A percentile compares a stretch with the other conserved stretches of the same genome.
Conservation (phyloP, 257 asterid genomes). For the Solanum rostratum region DNA sequence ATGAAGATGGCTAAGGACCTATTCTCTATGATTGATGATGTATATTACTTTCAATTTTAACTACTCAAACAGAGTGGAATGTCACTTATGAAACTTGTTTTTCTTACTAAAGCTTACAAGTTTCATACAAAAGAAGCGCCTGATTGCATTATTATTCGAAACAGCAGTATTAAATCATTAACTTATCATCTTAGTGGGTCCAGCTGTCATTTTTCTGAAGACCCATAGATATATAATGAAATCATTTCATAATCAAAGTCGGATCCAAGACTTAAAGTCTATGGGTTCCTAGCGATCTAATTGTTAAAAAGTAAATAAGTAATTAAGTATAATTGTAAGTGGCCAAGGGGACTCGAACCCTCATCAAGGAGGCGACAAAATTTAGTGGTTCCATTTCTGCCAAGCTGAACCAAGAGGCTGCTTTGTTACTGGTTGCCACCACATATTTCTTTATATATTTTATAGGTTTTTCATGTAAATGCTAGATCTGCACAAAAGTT, state of each 20-base stretch:
- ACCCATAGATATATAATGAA: background rate
- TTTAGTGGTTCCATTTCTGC: background rate
- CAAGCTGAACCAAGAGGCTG: background rate
- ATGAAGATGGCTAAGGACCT: background rate
- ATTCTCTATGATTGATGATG: background rate
- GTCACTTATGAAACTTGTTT: background rate
- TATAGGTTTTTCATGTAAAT: too few relatives aligned
- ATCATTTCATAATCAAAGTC: background rate
- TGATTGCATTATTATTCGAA: background rate
- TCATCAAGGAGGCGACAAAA: background rate
- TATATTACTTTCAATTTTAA: background rate
- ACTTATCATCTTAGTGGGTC: background rate
- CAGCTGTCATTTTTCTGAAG: background rate
- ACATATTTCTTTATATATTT: background rate
- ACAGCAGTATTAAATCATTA: background rate
- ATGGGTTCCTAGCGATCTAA: background rate
- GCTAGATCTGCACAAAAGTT: too few relatives aligned
- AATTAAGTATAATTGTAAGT: too few relatives aligned
- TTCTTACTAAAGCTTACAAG: background rate
- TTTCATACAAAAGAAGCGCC: background rate
- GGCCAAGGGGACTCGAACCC: background rate
- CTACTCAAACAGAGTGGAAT: background rate
- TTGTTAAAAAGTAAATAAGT: too few relatives aligned
- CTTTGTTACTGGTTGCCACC: background rate
- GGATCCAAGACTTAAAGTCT: background rate